phyloP scores from a whole-genome alignment of 495 filamentous ascomycete species.

The Podospora pseudocomata region DNA sequence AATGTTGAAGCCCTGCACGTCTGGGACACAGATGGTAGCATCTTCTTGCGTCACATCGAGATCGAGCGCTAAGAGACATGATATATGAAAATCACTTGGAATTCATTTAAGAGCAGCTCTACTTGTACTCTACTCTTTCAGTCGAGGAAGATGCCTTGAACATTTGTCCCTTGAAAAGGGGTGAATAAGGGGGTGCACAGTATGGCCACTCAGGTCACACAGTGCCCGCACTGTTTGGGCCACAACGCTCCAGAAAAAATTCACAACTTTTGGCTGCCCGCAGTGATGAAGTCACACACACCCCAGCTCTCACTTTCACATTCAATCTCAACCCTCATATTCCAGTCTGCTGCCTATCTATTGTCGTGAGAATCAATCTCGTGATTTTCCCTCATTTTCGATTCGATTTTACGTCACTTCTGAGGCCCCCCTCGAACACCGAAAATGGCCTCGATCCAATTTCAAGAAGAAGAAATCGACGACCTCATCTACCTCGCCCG shows the following conservation, averaged over 20 bases:
- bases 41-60: too few relatives aligned
- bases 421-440: background rate
- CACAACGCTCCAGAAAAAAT: conserved; percentile 9
- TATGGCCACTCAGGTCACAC: background rate
- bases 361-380: background rate
- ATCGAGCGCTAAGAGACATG: too few relatives aligned
- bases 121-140: too few relatives aligned
- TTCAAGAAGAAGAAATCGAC: conserved; percentile 74
- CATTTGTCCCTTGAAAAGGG: background rate
- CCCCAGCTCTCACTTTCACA: conserved; percentile 2
- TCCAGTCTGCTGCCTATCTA: too few relatives aligned
- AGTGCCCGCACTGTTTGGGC: conserved; percentile 20
- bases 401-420: background rate
- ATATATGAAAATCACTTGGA: too few relatives aligned
- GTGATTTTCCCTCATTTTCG: background rate
- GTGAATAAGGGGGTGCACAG: background rate
- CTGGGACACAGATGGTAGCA: too few relatives aligned
- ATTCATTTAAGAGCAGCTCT: too few relatives aligned
- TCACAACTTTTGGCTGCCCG: conserved; percentile 9
- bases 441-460: conserved; percentile 46
- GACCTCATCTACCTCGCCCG: conserved; percentile 85
- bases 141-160: too few relatives aligned
- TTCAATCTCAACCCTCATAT: background rate
- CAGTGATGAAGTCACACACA: conserved; percentile 9
- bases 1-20: too few relatives aligned